Percentiles rank a stretch among this genome's conserved stretches.
Conservation (phyloP, 345 rosid genomes). For the Eucalyptus brandiana region DNA sequence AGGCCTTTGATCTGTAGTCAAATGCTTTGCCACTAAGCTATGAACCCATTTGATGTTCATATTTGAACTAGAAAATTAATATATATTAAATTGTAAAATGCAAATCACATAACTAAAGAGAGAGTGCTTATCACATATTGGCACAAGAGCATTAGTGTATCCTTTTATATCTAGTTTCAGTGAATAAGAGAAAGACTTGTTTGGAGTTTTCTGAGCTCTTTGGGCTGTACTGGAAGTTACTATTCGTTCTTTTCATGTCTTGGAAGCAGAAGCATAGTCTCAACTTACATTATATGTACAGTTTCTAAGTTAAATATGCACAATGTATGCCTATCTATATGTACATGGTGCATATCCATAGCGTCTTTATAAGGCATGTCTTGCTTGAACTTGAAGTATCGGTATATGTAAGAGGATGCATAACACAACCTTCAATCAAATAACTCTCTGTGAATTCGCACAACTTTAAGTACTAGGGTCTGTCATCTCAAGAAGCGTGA, state of each 20-base stretch:
- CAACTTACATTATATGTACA: not conserved
- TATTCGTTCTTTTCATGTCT: not conserved
- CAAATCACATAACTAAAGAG: not conserved
- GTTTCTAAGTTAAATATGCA: not conserved
- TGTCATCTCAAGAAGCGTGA: not conserved
- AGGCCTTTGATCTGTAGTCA: slow-evolving; percentile 43
- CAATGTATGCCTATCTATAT: not conserved
- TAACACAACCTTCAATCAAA: not conserved
- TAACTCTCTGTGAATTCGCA: not conserved
- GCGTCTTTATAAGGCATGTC: not conserved
- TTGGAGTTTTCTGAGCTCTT: not conserved
- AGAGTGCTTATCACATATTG: not conserved
- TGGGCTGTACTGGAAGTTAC: not conserved
- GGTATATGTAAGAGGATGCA: not conserved
- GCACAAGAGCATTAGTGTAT: not conserved
- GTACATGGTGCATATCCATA: not conserved
- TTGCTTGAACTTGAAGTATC: not conserved
- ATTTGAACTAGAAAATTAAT: too few relatives aligned
- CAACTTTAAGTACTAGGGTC: not conserved
- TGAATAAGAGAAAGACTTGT: not conserved
- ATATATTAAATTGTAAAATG: not conserved
- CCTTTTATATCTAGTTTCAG: not conserved
- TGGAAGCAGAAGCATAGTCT: not conserved
- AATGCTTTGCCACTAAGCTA: slow-evolving; percentile 86
- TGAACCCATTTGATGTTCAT: slow-evolving; percentile 11